phyloP scores from a whole-genome alignment of 176 grass and related monocot species.

The Ananas comosus region DNA sequence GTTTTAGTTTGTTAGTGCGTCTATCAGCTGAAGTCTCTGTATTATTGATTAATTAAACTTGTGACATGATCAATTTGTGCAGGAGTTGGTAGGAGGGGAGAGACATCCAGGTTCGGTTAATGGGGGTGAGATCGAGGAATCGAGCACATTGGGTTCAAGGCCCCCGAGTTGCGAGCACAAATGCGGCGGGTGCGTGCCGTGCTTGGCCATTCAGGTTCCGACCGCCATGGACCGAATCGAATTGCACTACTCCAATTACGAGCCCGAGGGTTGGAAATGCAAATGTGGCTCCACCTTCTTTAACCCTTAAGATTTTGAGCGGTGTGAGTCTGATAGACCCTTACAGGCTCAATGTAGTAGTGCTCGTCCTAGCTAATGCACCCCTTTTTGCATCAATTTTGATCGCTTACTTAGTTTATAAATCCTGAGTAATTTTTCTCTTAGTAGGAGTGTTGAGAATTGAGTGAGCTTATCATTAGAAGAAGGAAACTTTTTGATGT shows the following conservation, averaged over 20 bases:
- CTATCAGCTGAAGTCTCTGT: too few species aligned
- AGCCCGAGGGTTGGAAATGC: slow-evolving; percentile 70
- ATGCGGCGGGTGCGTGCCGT: slow-evolving; percentile 44
- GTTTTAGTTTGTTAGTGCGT: not conserved
- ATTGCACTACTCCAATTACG: slow-evolving; percentile 41
- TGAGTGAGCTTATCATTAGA: too few species aligned
- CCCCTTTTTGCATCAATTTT: too few species aligned
- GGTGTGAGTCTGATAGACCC: not conserved
- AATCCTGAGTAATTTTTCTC: too few species aligned
- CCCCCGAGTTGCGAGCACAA: slow-evolving; percentile 49
- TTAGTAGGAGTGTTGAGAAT: too few species aligned
- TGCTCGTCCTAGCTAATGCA: not conserved
- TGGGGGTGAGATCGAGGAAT: not conserved
- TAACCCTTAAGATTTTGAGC: slow-evolving; percentile 23
- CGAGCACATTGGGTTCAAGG: slow-evolving; percentile 35
- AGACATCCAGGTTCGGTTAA: not conserved
- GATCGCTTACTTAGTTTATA: too few species aligned
- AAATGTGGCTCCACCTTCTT: slow-evolving; percentile 49
- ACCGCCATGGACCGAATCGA: slow-evolving; percentile 3
- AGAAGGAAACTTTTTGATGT: too few species aligned
- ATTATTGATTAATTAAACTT: not conserved
- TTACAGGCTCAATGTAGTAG: not conserved
- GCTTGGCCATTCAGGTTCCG: slow-evolving; percentile 36
- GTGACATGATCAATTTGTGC: not conserved
- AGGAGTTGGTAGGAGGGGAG: not conserved